Evolutionary conservation across 2,329 filamentous ascomycete species (phyloP), one percentile per base, ranked within the genome.

Genomic region (Fusarium austroafricanum): DNA sequence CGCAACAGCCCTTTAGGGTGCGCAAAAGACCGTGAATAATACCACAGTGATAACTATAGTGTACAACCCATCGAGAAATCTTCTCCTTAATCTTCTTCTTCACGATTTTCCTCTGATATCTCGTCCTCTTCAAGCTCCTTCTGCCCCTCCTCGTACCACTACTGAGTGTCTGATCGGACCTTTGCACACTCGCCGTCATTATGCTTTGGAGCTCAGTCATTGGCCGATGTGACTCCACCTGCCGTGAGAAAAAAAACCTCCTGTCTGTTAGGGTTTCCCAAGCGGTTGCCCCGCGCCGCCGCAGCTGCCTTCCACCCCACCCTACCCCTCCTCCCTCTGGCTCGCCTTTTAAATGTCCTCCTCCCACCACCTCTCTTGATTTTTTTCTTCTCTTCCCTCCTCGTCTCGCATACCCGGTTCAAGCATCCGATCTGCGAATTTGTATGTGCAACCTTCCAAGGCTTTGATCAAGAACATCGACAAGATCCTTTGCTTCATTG

Each of bases 381-480:
- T 72, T 69, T 75, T 77, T 79, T 77, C 67, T 76, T 73, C 70
- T 68, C 75, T 78, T 78, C 72, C 75, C 76, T 80, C 79, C 72
- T 80, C 75, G 78, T 80, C 79, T 79, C 77, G 78, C 79, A 80
- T 80, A 80, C 79, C 79, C 77, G 78, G 78, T 80, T 79, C 78
- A 80, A 79, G 78, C 78, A 79, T 79, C 78, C 78, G 77, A 79
- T 74, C 78, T 80, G 78, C 78, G 78, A 79, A 73, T 79, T 76
- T 77, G 77, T 79, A 77, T 56, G 77, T 76, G 50, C 65, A 53
- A 42, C 50, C 38, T 46, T 44, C 15, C 43, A 51, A 55, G 50
- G 51, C 57, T 54, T 70, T 39, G 61, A 44, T 45, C 18, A 58
- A 54, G n/a, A 55, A 20, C n/a, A 65, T 65, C 45, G 15, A 28